Base-by-base conservation (phyloP, 1,284 basidiomycete species). In the Rhizopogon parksii region DNA sequence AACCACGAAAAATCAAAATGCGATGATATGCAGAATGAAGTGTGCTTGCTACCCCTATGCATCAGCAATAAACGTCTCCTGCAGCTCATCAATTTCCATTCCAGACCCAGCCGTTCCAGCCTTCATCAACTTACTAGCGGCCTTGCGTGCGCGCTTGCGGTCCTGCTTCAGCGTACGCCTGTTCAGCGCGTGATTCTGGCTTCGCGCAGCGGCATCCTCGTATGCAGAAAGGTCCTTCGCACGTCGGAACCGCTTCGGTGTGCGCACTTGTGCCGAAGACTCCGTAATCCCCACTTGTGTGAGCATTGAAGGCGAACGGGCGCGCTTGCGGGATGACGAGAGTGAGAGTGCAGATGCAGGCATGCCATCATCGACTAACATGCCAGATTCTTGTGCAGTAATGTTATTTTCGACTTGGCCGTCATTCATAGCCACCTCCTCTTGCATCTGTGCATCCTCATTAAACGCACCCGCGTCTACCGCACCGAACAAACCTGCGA, bases 401-500 rank as follows among this genome's bases (percentile, higher is more conserved):
- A 27, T 61, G 58, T 30, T 58, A 59, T 67, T 43, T 63, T 68
- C 25, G 59, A 51, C 49, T 3, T 63, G 63, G 24, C 68, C 70
- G n/a, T 66, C 68, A 1, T 63, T 64, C 63, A 70, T 69, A 49
- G 63, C 62, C 1, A 71, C 69, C 36, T 69, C 70, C 14, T 64
- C 54, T 50, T 19, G 38, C 14, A 45, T 45, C 17, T 32, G 30
- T 35, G 7, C 68, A 36, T 42, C 56, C 6, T 57, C 53, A 19
- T 60, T 67, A 53, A 90, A 86, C 0, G 85, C 85, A 8, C 83
- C 83, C 11, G 78, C 78, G 62, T 92, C 90, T 0, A 87, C 88
- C 46, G 76, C 77, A 7, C 79, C 79, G 57, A 91, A 91, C 1
- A 92, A 67, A 0, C 83, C 88, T 9, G 78, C 85, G 1, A 93